These are phyloP conservation scores for Oidium heveae DNA, from an alignment of 2,329 filamentous ascomycete genomes.

Conservation along the genomic window DNA sequence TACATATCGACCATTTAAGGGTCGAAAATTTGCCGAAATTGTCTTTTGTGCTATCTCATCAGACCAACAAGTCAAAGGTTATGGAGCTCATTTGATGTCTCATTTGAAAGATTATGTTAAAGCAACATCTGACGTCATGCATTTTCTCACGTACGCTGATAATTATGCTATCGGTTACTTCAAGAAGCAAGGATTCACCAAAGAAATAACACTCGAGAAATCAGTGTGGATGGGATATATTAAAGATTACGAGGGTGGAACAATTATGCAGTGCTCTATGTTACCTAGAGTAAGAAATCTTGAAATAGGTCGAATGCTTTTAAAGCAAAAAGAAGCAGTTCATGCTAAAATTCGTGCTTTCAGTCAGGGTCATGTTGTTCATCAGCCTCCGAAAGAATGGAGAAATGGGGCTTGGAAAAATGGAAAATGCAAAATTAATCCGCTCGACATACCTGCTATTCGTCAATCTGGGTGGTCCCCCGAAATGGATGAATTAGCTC, in stretches of 20 bases:
- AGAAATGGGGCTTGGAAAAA: conserved; percentile 58
- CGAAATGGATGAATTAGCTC: conserved; percentile 91
- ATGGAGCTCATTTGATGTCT: conserved; percentile 92
- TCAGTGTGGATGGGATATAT: conserved; percentile 98
- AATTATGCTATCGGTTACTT: conserved; percentile 99
- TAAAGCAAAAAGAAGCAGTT: conserved; percentile 92
- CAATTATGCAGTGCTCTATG: conserved; percentile 99
- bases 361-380: conserved; percentile 67
- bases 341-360: conserved; percentile 86
- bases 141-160: conserved; percentile 94
- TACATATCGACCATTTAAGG: conserved; percentile 84
- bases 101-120: conserved; percentile 97
- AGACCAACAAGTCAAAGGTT: conserved; percentile 96
- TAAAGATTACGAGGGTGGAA: conserved; percentile 97
- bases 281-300: conserved; percentile 84
- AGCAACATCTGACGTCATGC: conserved; percentile 88
- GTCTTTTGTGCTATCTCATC: conserved; percentile 96
- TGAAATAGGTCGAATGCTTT: conserved; percentile 73
- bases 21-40: conserved; percentile 84
- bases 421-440: conserved; percentile 51
- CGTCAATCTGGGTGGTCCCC: conserved; percentile 83
- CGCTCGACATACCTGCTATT: conserved; percentile 68
- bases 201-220: conserved; percentile 82
- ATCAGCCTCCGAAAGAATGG: conserved; percentile 70
- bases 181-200: conserved; percentile 97